Base-by-base conservation (phyloP, 208 protist species). In the Novymonas esmeraldas region DNA sequence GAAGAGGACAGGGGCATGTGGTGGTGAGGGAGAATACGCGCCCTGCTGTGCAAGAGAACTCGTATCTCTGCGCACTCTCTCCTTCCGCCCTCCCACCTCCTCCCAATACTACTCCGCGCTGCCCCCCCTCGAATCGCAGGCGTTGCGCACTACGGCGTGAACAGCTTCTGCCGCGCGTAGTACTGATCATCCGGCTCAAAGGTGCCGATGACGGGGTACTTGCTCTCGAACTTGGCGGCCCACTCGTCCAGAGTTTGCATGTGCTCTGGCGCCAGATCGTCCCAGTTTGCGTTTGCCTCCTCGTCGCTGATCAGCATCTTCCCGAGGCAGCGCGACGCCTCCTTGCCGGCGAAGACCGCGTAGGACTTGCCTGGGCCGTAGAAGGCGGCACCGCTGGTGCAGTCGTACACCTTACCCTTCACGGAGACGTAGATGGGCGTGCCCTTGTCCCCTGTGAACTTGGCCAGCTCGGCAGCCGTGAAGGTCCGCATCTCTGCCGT, bases 271-370 rank as follows among this genome's bases (percentile, higher is more conserved):
- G 71, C 48, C 7, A 96, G 76, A 44, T 92, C 91, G 26, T 71
- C 59, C 89, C 92, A 95, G 22, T 69, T 73, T 0, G 82, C 80
- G 57, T 94, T 93, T 6, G 91, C 84, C 73, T 96, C 91, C 26
- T 76, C 75, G 28, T 86, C 86, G 55, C 70, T 75, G 66, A 96
- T 82, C 38, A 86, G 66, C 88, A 94, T 93, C 76, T 96, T 96
- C 28, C 77, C 91, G 2, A 96, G 75, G 28, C 76, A 87, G 13
- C 91, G 88, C n/a, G 82, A 81, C 0, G 81, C 79, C 6, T 94
- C 88, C 51, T 89, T 85, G 14, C 91, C 91, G 14, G 88, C 86
- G 58, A 96, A 96, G 1, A 94, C 80, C 16, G 63, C 64, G 78
- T 96, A 96, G 11, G 81, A 58, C 33, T 76, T 79, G 14, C 91